Base-by-base conservation (phyloP, 306 rosid species). In the Cucurbita ficifolia region DNA sequence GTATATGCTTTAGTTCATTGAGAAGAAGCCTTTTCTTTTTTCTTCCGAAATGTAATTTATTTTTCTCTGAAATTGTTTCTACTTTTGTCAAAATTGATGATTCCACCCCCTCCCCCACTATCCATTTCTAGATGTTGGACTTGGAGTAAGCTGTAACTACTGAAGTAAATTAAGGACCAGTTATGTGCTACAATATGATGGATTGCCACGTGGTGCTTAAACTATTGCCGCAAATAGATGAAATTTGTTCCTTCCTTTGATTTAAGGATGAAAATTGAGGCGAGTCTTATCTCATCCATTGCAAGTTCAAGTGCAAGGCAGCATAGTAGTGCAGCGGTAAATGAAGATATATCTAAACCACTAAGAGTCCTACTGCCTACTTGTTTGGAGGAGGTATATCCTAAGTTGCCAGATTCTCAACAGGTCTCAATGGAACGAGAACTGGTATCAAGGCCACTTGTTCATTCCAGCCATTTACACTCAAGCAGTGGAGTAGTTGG, bases 401-500 rank as follows among this genome's bases (percentile, higher is more conserved):
- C 88, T 51, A 87, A 82, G 82, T 69, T 82, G 73, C 87, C 88
- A n/a, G 96, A 86, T 83, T 83, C 91, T 10, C 93, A 84, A 80
- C 90, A 79, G 48, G 81, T 81, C 73, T 76, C 78, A 53, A 77
- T 81, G 76, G 96, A 86, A 73, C 87, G 88, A 67, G 92, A 83
- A 79, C 87, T 69, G 70, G 72, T 67, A 81, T 60, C 88, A 51
- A 79, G 82, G 77, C 81, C 95, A 73, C 72, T 76, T n/a, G 77
- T 68, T 59, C 87, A 83, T 80, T 81, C 87, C 46, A 81, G 87
- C 83, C 87, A 77, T 74, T 52, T 86, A 65, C 58, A 79, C 77
- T 83, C 97, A 74, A 78, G 74, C 81, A 87, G 84, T 38, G 97
- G 91, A 67, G 88, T 82, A 14, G 90, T 86, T 63, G 99, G 97